Conservation (phyloP, 768 basidiomycete genomes). For the Tulasnella sp. region DNA sequence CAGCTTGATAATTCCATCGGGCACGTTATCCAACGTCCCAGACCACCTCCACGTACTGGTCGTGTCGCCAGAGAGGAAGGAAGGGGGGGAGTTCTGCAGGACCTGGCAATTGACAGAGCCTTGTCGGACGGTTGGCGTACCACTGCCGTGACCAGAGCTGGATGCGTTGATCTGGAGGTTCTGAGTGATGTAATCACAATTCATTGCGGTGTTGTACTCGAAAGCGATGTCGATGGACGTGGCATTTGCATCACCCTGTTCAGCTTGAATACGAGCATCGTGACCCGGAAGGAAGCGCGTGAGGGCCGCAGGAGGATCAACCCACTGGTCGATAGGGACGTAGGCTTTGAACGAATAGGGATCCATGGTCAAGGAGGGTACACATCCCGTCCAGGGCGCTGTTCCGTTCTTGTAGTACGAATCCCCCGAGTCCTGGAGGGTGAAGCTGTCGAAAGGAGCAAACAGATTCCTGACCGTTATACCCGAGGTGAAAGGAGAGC, state of each 20-base stretch:
- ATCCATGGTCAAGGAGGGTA: slow-evolving; percentile 50
- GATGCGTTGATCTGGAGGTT: slow-evolving; percentile 57
- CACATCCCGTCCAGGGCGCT: slow-evolving; percentile 65
- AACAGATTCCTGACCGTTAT: slow-evolving; percentile 59
- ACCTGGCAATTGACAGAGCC: slow-evolving; percentile 35
- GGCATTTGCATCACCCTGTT: slow-evolving; percentile 38
- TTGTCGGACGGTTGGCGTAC: slow-evolving; percentile 40
- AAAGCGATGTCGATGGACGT: slow-evolving; percentile 51
- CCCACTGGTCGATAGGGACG: slow-evolving; percentile 58
- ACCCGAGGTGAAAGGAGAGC: slow-evolving; percentile 58
- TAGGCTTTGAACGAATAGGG: slow-evolving; percentile 72
- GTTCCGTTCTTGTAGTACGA: slow-evolving; percentile 46
- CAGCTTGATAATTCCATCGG: slow-evolving; percentile 74
- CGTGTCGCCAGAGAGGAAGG: slow-evolving; percentile 41
- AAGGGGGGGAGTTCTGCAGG: slow-evolving; percentile 38
- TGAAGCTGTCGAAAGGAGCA: slow-evolving; percentile 70
- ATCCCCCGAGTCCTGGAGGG: slow-evolving; percentile 49
- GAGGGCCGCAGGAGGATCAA: slow-evolving; percentile 53
- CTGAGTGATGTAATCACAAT: slow-evolving; percentile 51
- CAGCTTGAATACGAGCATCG: slow-evolving; percentile 54
- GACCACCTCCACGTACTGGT: slow-evolving; percentile 60
- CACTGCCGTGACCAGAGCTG: slow-evolving; percentile 50
- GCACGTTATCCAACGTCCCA: slow-evolving; percentile 57
- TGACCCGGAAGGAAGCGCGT: slow-evolving; percentile 79
- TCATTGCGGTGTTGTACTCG: slow-evolving; percentile 71